phyloP scores from a whole-genome alignment of 192 early-diverging fungal species.

The Anaeromyces robustus region DNA sequence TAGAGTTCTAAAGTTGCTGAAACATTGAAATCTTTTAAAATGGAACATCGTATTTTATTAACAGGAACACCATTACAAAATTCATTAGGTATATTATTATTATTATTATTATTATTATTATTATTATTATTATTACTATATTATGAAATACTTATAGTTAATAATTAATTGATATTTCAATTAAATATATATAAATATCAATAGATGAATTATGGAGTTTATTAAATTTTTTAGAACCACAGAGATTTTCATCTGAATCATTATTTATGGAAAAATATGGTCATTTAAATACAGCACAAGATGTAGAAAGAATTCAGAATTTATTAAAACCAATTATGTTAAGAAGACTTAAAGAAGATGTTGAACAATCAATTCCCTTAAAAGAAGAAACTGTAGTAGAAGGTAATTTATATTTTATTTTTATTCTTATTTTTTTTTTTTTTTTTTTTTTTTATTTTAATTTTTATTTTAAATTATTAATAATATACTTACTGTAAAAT shows the following conservation, averaged over 20 bases:
- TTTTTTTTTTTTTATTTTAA: no score
- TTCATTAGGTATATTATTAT: neutral
- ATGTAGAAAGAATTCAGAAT: constrained; percentile 61
- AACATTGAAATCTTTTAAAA: constrained; percentile 50
- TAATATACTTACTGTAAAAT: no score
- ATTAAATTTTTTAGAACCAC: constrained; percentile 66
- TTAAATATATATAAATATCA: constrained; percentile 16
- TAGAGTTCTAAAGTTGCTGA: constrained; percentile 55
- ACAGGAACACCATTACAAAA: constrained; percentile 76
- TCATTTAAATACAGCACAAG: constrained; percentile 42
- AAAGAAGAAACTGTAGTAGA: constrained; percentile 85
- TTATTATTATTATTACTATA: no score
- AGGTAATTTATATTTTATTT: constrained; percentile 23
- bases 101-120: no score
- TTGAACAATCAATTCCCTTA: constrained; percentile 71
- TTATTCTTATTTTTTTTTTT: no score
- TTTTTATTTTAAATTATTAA: no score
- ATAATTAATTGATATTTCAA: no score
- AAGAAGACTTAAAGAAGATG: constrained; percentile 75
- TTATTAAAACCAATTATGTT: constrained; percentile 74
- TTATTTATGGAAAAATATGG: constrained; percentile 56
- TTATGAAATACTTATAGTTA: no score
- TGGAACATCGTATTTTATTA: constrained; percentile 61
- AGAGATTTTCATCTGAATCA: constrained; percentile 32
- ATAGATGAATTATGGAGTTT: constrained; percentile 68